A percentile compares a stretch with the other conserved stretches of the same genome.
Evolutionary conservation across 1,284 basidiomycete species (phyloP).

Genomic region (Tilletia horrida): DNA sequence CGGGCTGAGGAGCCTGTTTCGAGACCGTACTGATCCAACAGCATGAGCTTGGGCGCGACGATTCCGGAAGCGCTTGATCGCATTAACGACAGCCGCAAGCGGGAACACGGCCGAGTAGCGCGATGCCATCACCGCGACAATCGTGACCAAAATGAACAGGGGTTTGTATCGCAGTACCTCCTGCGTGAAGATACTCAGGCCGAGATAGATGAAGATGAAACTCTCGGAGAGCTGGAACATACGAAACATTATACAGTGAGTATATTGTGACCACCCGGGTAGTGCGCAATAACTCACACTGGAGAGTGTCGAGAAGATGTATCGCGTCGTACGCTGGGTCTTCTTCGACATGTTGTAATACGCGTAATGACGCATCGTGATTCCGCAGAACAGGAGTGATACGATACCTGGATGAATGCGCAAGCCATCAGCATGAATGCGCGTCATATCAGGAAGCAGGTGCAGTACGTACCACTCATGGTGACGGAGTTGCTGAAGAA

Average conservation of each 20-base stretch:
- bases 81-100: conserved; percentile 89
- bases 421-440: too few relatives aligned
- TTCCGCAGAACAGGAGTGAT: conserved; percentile 94
- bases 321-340: conserved; percentile 92
- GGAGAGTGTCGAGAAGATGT: conserved; percentile 60
- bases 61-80: conserved; percentile 76
- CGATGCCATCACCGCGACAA: conserved; percentile 82
- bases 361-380: conserved; percentile 98
- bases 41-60: conserved; percentile 56
- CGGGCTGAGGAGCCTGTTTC: conserved; percentile 27
- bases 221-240: conserved; percentile 80
- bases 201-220: conserved; percentile 99
- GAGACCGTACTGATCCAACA: background rate
- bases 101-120: conserved; percentile 96
- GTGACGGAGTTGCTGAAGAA: conserved; percentile 94
- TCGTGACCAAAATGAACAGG: conserved; percentile 69
- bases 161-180: conserved; percentile 87
- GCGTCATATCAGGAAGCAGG: background rate
- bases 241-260: too few relatives aligned
- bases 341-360: conserved; percentile 97
- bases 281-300: conserved; percentile 31
- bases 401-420: conserved; percentile 68
- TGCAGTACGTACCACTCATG: conserved; percentile 68
- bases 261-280: too few relatives aligned
- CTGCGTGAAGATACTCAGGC: conserved; percentile 89